Evolutionary conservation across 73 alveolate genomes (phyloP).

Genomic region (Symbiodinium natans): DNA sequence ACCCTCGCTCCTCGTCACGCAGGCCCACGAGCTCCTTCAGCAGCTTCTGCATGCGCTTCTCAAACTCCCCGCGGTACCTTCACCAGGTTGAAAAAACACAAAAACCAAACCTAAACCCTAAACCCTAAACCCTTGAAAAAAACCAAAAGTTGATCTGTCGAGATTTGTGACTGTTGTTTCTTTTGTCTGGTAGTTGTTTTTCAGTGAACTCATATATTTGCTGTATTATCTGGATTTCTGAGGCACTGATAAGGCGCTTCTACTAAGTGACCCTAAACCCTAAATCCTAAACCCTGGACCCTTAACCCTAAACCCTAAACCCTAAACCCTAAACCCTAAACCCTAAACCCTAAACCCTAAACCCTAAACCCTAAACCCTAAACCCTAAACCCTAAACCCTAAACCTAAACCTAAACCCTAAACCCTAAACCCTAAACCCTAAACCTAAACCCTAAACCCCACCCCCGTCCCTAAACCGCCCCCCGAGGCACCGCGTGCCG

Average conservation of each 20-base stretch:
- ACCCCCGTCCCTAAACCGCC: not conserved
- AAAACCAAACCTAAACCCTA: too few species aligned
- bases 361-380: not conserved
- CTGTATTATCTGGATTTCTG: too few species aligned
- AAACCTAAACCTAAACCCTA: not conserved
- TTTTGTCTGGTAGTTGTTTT: too few species aligned
- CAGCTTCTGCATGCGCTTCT: slow-evolving; percentile 90
- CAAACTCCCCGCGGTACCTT: slow-evolving; percentile 89
- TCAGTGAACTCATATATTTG: too few species aligned
- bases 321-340: not conserved
- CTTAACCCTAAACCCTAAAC: not conserved
- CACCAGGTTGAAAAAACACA: not conserved
- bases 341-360: not conserved
- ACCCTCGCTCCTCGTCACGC: slow-evolving; percentile 45
- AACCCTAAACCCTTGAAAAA: too few species aligned
- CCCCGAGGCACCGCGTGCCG: slow-evolving; percentile 41
- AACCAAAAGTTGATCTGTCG: too few species aligned
- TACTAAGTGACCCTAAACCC: too few species aligned
- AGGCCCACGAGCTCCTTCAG: slow-evolving; percentile 51
- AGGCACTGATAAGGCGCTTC: too few species aligned
- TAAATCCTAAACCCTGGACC: too few species aligned
- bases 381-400: not conserved
- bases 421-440: not conserved
- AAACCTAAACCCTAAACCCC: not conserved
- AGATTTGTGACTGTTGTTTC: too few species aligned